Base-by-base conservation (phyloP, 2,329 filamentous ascomycete genomes). In the Chaetothyriales sp. region DNA sequence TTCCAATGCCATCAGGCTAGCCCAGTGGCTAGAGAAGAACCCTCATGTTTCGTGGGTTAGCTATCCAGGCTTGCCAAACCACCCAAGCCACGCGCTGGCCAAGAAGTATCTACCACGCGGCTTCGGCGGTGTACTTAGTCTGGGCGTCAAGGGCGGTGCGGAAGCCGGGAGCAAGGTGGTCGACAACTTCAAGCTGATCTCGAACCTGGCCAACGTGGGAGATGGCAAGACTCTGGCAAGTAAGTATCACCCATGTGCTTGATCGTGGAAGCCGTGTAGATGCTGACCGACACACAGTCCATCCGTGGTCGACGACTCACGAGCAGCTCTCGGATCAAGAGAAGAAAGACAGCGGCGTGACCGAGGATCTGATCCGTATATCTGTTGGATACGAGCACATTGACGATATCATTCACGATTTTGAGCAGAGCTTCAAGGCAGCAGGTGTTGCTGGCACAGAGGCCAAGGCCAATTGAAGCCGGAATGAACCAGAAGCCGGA, bases 151-250 rank as follows among this genome's bases (percentile, higher is more conserved):
- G 72, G 89, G 90, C 2, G 88, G 86, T 53, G 86, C 79, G 54
- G 74, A 71, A n/a, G 87, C 84, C 15, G 90, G 92, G 54, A 84
- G 80, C 65, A 81, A 88, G 68, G 80, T 96, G 28, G 92, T 96
- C 49, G 92, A 98, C 68, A 81, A 81, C 60, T 93, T 98, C 73
- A 92, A 93, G 76, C 71, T 98, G 59, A 87, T 96, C 61, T 94
- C 87, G 18, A 95, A 96, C 70, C 73, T 96, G 59, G 92, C 92
- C 52, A 98, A 98, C 63, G 87, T 94, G n/a, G 87, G 87, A 53
- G 88, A 94, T 65, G 83, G 84, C 49, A 94, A 94, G 77, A 90
- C 87, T 8, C 71, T 93, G 53, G 86, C 86, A 2, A 39, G 32
- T 39, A 39, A 39, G 32, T 15, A 15, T 39, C 32, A 39, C 20